Percentiles rank a stretch among this genome's conserved stretches.
phyloP scores from a whole-genome alignment of 495 filamentous ascomycete species.

The Trichoderma gamsii region DNA sequence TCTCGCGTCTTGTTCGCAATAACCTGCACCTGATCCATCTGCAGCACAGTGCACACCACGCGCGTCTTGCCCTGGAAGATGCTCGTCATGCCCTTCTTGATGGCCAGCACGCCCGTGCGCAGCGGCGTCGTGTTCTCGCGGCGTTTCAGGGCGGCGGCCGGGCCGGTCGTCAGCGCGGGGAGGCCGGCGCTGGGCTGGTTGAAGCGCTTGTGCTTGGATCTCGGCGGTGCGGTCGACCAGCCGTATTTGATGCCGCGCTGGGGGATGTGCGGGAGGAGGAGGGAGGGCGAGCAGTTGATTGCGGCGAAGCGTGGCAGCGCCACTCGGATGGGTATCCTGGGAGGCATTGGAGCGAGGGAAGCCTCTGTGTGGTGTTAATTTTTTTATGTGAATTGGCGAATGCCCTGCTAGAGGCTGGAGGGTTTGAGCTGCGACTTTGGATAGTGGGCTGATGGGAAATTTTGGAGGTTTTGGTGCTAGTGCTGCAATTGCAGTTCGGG shows the following conservation, averaged over 20 bases:
- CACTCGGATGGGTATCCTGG: slow-evolving; percentile 44
- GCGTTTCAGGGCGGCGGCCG: slow-evolving; percentile 72
- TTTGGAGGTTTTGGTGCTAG: slow-evolving; percentile 12
- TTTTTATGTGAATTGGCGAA: not conserved
- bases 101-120: slow-evolving; percentile 73
- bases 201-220: slow-evolving; percentile 40
- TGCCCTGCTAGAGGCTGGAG: not conserved
- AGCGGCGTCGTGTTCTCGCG: slow-evolving; percentile 69
- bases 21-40: slow-evolving; percentile 87
- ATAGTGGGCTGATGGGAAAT: slow-evolving; percentile 13
- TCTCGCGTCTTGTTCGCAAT: slow-evolving; percentile 73
- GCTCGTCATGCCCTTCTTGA: slow-evolving; percentile 94
- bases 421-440: not conserved
- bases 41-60: slow-evolving; percentile 83
- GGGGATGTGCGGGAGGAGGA: slow-evolving; percentile 40
- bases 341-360: slow-evolving; percentile 41
- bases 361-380: not conserved
- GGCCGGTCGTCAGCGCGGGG: slow-evolving; percentile 59
- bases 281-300: slow-evolving; percentile 21
- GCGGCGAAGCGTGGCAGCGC: slow-evolving; percentile 31
- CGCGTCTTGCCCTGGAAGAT: slow-evolving; percentile 73
- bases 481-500: not conserved
- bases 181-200: slow-evolving; percentile 45
- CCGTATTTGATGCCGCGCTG: slow-evolving; percentile 48
- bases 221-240: slow-evolving; percentile 42